Evolutionary conservation across 2,329 filamentous ascomycete species (phyloP).

Genomic region (Exophiala spinifera): DNA sequence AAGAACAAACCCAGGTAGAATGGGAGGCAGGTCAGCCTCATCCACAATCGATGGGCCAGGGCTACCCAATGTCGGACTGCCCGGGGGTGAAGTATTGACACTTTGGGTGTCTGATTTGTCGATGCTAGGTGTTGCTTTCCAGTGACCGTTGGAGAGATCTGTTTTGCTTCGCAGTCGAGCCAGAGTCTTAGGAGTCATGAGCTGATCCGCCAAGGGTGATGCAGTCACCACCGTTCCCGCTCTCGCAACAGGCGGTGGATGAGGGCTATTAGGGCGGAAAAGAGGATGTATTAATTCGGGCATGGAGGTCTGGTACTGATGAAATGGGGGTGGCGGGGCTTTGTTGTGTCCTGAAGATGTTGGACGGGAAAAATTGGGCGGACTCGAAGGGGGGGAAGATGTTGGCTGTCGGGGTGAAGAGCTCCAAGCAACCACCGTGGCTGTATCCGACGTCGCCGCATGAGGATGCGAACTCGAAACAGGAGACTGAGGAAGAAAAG

Average conservation of each 20-base stretch:
- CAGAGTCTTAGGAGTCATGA: conserved; percentile 43
- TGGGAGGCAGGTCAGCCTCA: conserved; percentile 25
- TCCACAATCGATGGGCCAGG: conserved; percentile 30
- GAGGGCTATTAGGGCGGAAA: conserved; percentile 54
- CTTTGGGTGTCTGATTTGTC: conserved; percentile 26
- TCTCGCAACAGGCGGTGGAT: conserved; percentile 50
- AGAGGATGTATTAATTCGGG: conserved; percentile 58
- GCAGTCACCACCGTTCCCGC: conserved; percentile 55
- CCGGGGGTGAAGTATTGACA: conserved; percentile 13
- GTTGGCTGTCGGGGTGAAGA: conserved; percentile 21
- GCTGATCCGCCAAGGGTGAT: conserved; percentile 53
- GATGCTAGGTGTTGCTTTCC: conserved; percentile 28
- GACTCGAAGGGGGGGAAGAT: conserved; percentile 29
- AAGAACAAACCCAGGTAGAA: conserved; percentile 43
- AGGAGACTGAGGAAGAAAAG: conserved; percentile 25
- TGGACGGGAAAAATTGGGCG: conserved; percentile 30
- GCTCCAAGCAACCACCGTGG: conserved; percentile 18
- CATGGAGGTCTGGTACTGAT: conserved; percentile 28
- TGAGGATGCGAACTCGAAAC: conserved; percentile 18
- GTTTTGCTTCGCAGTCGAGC: conserved; percentile 33
- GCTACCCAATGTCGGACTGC: conserved; percentile 19
- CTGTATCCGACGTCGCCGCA: conserved; percentile 21
- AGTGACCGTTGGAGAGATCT: conserved; percentile 19
- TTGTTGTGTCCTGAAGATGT: conserved; percentile 22
- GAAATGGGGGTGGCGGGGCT: conserved; percentile 14